Base-by-base conservation (phyloP, 208 protist genomes). In the Acanthamoeba lugdunensis region DNA sequence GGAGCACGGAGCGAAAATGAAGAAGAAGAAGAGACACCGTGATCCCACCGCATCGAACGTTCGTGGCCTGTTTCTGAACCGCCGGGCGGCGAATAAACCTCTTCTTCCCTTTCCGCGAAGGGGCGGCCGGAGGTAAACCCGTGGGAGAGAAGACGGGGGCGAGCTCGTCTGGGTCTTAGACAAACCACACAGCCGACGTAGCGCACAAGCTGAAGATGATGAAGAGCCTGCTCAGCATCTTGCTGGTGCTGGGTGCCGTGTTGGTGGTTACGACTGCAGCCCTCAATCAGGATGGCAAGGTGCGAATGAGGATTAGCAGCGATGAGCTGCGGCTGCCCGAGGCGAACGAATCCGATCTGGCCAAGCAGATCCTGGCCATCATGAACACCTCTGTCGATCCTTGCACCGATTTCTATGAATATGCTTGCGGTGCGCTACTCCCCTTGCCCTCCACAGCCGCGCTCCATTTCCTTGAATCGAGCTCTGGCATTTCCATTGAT, bases 341-440 rank as follows among this genome's bases (percentile, higher is more conserved):
- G 14, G 41, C 33, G n/a, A 82, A 16, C 9, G 16, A 30, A 61
- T 33, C n/a, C 52, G 77, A 84, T 1, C 77, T 84, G 37, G 77
- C 77, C 8, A 84, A 84, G 77, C 77, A 84, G 13, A 84, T 84
- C 21, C 25, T 84, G 45, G 77, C 77, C 77, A 84, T 84, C 65
- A 93, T 93, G 89, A 81, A 93, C 33, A 93, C 67, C 4, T 75
- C 63, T 28, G 89, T 82, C 6, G 63, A 75, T 93, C 89, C 89
- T 65, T 93, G 89, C 71, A 33, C 25, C 23, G 89, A 93, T 28
- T 93, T 93, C 69, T 93, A 93, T n/a, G 65, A 93, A 56, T 93
- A 93, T 56, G 41, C 89, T 28, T 93, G 89, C n/a, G 89, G 89
- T 93, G 16, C 54, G 61, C 23, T 84, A 48, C 8, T 11, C 4